phyloP scores from a whole-genome alignment of 2,329 filamentous ascomycete species.

The Colletotrichum sp. region DNA sequence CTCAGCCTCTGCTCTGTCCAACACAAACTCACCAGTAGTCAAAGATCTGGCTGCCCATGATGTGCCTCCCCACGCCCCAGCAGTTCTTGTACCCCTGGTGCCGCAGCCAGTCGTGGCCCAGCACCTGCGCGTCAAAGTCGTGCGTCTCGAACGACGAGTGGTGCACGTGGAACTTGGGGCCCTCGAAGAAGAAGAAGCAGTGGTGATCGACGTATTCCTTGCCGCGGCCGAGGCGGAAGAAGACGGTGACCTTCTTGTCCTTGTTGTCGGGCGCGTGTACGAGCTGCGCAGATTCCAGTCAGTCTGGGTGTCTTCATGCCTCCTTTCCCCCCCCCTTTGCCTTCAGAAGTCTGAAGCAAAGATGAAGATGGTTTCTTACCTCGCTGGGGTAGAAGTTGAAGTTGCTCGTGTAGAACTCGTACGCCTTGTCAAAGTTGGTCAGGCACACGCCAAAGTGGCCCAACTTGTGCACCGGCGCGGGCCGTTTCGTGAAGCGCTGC shows the following conservation, averaged over 20 bases:
- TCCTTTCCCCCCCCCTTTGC: neutral
- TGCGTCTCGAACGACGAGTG: constrained; percentile 74
- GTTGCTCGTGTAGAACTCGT: constrained; percentile 52
- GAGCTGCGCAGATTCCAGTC: constrained; percentile 1
- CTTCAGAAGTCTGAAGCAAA: neutral
- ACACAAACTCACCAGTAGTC: constrained; percentile 30
- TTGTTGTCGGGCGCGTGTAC: constrained; percentile 21
- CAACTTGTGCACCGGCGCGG: constrained; percentile 55
- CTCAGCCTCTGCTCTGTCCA: neutral
- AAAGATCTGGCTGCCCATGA: constrained; percentile 74
- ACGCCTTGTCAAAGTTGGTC: constrained; percentile 52
- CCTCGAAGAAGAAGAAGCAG: constrained; percentile 55
- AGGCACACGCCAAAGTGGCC: constrained; percentile 61
- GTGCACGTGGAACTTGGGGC: constrained; percentile 60
- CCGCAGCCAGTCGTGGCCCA: constrained; percentile 73
- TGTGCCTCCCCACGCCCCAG: constrained; percentile 75
- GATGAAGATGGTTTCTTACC: constrained; percentile 28
- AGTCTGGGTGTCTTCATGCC: neutral
- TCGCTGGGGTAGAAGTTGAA: constrained; percentile 60
- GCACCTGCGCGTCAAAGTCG: constrained; percentile 72
- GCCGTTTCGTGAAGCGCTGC: constrained; percentile 53
- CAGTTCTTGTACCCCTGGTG: constrained; percentile 67
- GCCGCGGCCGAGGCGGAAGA: constrained; percentile 50
- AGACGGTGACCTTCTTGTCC: constrained; percentile 45
- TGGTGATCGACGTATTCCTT: constrained; percentile 54